Evolutionary conservation across 345 rosid genomes (phyloP), one percentile per base, ranked within the genome.

Genomic region (Nephelium lappaceum): DNA sequence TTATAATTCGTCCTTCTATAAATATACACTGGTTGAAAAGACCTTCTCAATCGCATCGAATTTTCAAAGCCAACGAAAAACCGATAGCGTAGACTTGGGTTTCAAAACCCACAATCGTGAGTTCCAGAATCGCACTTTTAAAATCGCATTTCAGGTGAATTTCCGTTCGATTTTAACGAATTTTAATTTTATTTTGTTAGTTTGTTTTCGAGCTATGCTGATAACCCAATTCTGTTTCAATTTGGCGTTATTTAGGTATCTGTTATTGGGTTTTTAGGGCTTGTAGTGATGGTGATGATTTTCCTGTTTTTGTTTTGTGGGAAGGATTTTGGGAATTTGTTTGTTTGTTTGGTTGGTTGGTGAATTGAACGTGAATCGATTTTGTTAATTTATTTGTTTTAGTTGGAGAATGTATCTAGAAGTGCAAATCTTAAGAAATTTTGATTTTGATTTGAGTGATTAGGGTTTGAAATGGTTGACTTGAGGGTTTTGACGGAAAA

Each of bases 401-500:
- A 45, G 38, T 49, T 23, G 16, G 39, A 15, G 9, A 62, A 25
- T 42, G 66, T 24, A 19, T 16, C 25, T 74, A 2, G 41, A 43
- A 16, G 5, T 61, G 42, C 18, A 5, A 42, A 42, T 51, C 19
- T 23, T 7, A 42, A 14, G 15, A 2, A 43, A 11, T 8, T 51
- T 73, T 15, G 21, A 8, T 27, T 74, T 45, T 21, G n/a, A 72
- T 15, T n/a, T 73, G 24, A 18, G 11, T 42, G 19, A 27, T 11
- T 36, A 62, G 70, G 36, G 16, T 5, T 62, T 74, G 77, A 62
- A 62, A 62, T 74, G 78, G 71, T 75, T 75, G 78, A 74, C 77
- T 19, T 62, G 16, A 21, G 11, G 39, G 25, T 77, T 42, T 5
- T 21, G n/a, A n/a, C 27, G 14, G 43, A 43, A 64, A 75, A 10